Percentiles rank a stretch among this genome's conserved stretches.
These are phyloP conservation scores for Halophytophthora polymorphica DNA, from an alignment of 352 stramenopile genomes.

Conservation along the genomic window DNA sequence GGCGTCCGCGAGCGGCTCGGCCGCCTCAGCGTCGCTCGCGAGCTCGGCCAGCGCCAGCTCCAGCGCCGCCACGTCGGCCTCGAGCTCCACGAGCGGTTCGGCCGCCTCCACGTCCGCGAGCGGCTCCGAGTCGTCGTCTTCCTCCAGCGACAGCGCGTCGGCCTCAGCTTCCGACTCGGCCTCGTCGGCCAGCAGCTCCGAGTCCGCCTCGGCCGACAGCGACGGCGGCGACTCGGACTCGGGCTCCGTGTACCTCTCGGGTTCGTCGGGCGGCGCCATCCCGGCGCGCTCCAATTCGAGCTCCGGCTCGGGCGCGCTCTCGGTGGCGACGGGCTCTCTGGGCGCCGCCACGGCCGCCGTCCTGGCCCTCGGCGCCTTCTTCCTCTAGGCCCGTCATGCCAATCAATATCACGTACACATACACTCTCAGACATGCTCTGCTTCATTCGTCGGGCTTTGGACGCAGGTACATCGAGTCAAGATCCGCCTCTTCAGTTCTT, in stretches of 20 bases:
- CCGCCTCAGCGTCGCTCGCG: conserved; percentile 4
- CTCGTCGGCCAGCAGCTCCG: conserved; percentile 19
- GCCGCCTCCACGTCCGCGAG: conserved; percentile 3
- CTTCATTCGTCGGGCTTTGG: too few relatives aligned
- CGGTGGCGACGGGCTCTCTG: conserved; percentile 3
- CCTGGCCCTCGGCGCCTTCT: conserved; percentile 21
- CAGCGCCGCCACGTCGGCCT: conserved; percentile 5
- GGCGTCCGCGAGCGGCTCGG: conserved; percentile 13
- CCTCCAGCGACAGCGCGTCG: too few relatives aligned
- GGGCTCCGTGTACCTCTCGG: conserved; percentile 1
- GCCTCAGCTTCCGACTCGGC: conserved; percentile 9
- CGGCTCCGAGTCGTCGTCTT: conserved; percentile 7
- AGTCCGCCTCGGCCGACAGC: conserved; percentile 9
- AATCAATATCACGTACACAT: too few relatives aligned
- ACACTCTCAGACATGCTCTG: too few relatives aligned
- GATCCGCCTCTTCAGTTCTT: too few relatives aligned
- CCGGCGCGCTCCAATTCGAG: conserved; percentile 17
- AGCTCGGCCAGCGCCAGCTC: background rate
- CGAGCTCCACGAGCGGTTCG: background rate
- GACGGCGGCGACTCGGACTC: conserved; percentile 14
- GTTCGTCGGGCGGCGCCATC: conserved; percentile 20
- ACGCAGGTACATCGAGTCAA: too few relatives aligned
- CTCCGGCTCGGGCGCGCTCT: conserved; percentile 19
- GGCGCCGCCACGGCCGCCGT: conserved; percentile 10
- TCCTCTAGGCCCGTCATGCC: conserved; percentile 9